Percentiles rank a stretch among this genome's conserved stretches.
phyloP scores from a whole-genome alignment of 2,329 filamentous ascomycete species.

The Hypoxylon sp. region DNA sequence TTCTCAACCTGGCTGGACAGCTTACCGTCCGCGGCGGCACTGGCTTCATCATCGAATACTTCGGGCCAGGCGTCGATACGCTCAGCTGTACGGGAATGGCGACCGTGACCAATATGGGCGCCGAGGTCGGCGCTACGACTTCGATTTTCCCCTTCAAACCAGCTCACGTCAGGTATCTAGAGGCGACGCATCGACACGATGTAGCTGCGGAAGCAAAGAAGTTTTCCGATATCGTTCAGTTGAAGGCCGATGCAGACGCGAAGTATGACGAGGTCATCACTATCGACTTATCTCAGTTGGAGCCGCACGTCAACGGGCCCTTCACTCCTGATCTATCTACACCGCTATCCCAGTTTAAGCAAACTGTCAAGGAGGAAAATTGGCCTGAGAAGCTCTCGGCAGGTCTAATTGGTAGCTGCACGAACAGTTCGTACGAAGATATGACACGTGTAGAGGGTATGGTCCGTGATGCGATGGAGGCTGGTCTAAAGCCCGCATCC shows the following conservation, averaged over 20 bases:
- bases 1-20: slow-evolving; percentile 87
- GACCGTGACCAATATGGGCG: slow-evolving; percentile 90
- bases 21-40: slow-evolving; percentile 95
- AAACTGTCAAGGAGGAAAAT: slow-evolving; percentile 82
- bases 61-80: slow-evolving; percentile 88
- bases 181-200: slow-evolving; percentile 81
- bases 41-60: slow-evolving; percentile 94
- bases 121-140: slow-evolving; percentile 94
- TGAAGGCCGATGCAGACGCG: slow-evolving; percentile 83
- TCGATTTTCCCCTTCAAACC: slow-evolving; percentile 94
- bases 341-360: slow-evolving; percentile 89
- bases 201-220: slow-evolving; percentile 75
- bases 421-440: slow-evolving; percentile 98
- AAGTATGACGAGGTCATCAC: slow-evolving; percentile 92
- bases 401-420: slow-evolving; percentile 96
- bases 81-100: slow-evolving; percentile 94
- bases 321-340: slow-evolving; percentile 97
- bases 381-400: slow-evolving; percentile 95
- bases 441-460: slow-evolving; percentile 96
- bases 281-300: slow-evolving; percentile 89
- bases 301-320: slow-evolving; percentile 97
- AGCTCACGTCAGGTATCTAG: slow-evolving; percentile 85
- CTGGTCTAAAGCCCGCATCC: slow-evolving; percentile 88
- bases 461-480: slow-evolving; percentile 88
- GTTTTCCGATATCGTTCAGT: slow-evolving; percentile 66